phyloP scores from a whole-genome alignment of 768 basidiomycete genomes.

The Cyathus striatus region DNA sequence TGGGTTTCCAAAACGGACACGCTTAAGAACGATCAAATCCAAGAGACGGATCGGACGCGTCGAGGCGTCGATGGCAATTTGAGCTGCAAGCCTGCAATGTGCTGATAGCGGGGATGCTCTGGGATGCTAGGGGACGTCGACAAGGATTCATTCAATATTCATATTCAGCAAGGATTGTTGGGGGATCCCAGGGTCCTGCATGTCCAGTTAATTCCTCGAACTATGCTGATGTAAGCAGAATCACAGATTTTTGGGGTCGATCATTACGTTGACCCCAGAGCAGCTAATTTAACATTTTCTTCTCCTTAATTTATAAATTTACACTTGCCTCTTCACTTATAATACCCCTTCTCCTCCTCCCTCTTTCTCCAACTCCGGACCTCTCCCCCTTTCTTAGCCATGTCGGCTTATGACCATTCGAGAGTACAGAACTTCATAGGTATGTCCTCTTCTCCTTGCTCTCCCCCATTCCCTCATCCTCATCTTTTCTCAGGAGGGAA shows the following conservation, averaged over 20 bases:
- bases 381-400: conserved; percentile 26
- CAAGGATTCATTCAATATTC: too few relatives aligned
- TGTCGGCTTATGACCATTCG: conserved; percentile 51
- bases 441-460: conserved; percentile 15
- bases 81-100: too few relatives aligned
- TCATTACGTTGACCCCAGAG: conserved; percentile 36
- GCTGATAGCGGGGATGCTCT: too few relatives aligned
- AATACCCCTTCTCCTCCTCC: conserved; percentile 9
- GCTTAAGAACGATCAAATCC: neutral
- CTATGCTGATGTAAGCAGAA: conserved; percentile 27
- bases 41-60: neutral
- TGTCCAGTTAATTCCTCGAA: too few relatives aligned
- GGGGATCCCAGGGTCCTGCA: conserved; percentile 1
- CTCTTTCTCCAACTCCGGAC: conserved; percentile 12
- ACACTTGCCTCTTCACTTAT: conserved; percentile 6
- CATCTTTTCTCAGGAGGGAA: conserved; percentile 72
- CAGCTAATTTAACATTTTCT: conserved; percentile 17
- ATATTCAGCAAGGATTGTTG: too few relatives aligned
- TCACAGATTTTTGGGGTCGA: conserved; percentile 40
- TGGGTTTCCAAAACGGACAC: neutral
- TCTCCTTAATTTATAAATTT: too few relatives aligned
- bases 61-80: too few relatives aligned
- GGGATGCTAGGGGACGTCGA: too few relatives aligned
- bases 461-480: conserved; percentile 7
- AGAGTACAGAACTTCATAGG: conserved; percentile 53